A percentile compares a stretch with the other conserved stretches of the same genome.
phyloP scores from a whole-genome alignment of 2,329 filamentous ascomycete genomes.

The Endothia cerciana region DNA sequence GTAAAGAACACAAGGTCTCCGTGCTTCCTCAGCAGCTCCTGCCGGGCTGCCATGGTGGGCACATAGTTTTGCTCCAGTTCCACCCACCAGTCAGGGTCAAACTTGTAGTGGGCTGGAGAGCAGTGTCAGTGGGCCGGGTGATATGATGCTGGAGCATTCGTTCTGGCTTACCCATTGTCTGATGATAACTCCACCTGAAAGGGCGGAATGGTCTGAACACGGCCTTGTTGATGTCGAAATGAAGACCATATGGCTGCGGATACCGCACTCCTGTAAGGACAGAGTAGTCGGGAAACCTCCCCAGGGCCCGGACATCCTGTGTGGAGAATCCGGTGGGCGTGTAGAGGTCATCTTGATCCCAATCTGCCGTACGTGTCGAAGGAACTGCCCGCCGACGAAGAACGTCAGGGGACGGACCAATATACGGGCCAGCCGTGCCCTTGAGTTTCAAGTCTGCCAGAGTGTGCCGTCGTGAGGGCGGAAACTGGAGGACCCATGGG shows the following conservation, averaged over 20 bases:
- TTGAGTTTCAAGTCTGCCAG: slow-evolving; percentile 23
- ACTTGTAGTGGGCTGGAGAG: slow-evolving; percentile 70
- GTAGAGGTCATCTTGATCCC: slow-evolving; percentile 30
- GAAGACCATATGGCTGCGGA: slow-evolving; percentile 59
- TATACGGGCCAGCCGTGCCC: slow-evolving; percentile 10
- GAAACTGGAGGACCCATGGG: slow-evolving; percentile 26
- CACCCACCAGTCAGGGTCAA: slow-evolving; percentile 87
- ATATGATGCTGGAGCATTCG: background rate
- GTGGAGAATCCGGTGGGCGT: slow-evolving; percentile 67
- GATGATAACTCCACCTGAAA: slow-evolving; percentile 83
- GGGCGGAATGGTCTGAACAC: slow-evolving; percentile 77
- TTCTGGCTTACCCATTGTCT: slow-evolving; percentile 79
- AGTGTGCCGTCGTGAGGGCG: slow-evolving; percentile 25
- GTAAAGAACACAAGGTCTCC: slow-evolving; percentile 67
- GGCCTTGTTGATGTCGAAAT: slow-evolving; percentile 72
- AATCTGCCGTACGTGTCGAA: slow-evolving; percentile 28
- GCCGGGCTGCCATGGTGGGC: slow-evolving; percentile 69
- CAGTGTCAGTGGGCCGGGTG: slow-evolving; percentile 17
- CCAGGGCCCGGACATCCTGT: slow-evolving; percentile 69
- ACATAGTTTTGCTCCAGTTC: slow-evolving; percentile 79
- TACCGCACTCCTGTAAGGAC: slow-evolving; percentile 73
- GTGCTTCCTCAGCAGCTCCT: slow-evolving; percentile 65
- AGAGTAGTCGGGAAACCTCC: slow-evolving; percentile 80
- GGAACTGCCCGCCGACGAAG: slow-evolving; percentile 35
- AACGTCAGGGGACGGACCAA: slow-evolving; percentile 13